A percentile compares a stretch with the other conserved stretches of the same genome.
These are phyloP conservation scores for Colletotrichum incanum DNA, from an alignment of 2,329 filamentous ascomycete genomes.

Conservation along the genomic window DNA sequence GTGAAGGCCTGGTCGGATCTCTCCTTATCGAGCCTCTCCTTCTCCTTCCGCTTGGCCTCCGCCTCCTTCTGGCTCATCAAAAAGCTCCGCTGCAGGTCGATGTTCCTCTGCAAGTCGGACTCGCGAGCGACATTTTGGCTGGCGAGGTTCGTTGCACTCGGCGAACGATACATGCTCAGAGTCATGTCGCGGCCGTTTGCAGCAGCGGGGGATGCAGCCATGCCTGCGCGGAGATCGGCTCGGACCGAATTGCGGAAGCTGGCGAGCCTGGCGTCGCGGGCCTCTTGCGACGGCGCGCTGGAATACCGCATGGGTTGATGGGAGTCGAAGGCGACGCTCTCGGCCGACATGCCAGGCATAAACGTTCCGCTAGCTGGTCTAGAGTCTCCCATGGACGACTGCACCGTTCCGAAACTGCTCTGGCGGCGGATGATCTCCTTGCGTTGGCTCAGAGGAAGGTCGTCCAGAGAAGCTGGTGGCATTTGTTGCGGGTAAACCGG, in stretches of 20 bases:
- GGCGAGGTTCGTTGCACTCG: constrained; percentile 50
- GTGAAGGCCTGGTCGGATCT: constrained; percentile 77
- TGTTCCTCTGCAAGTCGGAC: constrained; percentile 61
- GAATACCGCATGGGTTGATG: constrained; percentile 69
- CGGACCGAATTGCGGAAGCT: constrained; percentile 78
- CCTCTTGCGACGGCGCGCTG: constrained; percentile 58
- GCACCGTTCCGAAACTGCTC: constrained; percentile 56
- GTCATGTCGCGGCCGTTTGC: constrained; percentile 57
- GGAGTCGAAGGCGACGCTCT: constrained; percentile 64
- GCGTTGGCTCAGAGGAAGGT: constrained; percentile 81
- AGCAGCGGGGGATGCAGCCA: constrained; percentile 51
- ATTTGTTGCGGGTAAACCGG: constrained; percentile 46
- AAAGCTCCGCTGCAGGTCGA: constrained; percentile 68
- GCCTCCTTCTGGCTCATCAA: constrained; percentile 76
- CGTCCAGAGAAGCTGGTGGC: constrained; percentile 63
- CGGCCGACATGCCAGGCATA: constrained; percentile 46
- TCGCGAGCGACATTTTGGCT: constrained; percentile 52
- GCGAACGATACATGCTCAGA: constrained; percentile 47
- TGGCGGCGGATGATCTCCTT: constrained; percentile 71
- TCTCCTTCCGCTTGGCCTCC: constrained; percentile 72
- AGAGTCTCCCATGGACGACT: constrained; percentile 42
- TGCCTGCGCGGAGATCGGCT: constrained; percentile 69
- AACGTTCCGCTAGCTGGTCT: constrained; percentile 24
- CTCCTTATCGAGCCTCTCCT: constrained; percentile 71
- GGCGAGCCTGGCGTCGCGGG: constrained; percentile 73